phyloP scores from a whole-genome alignment of 495 filamentous ascomycete genomes.

The Neurospora sp. region DNA sequence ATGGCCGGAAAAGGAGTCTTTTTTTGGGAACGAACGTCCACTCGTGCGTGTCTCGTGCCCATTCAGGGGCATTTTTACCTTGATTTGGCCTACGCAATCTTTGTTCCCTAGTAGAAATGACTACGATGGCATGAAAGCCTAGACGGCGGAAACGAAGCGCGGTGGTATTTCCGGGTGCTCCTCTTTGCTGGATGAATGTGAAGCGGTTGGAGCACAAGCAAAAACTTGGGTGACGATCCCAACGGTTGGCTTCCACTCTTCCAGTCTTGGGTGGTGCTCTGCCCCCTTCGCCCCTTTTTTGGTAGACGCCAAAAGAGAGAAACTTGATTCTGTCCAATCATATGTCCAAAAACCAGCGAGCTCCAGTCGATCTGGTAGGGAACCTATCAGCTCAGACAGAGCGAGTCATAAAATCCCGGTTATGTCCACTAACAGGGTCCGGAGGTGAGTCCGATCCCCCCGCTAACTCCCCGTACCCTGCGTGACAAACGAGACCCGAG shows the following conservation, averaged over 20 bases:
- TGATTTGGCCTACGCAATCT: neutral
- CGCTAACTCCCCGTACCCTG: neutral
- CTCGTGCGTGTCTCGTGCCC: neutral
- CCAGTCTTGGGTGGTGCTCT: neutral
- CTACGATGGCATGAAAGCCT: neutral
- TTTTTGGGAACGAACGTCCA: neutral
- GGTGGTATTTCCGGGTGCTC: neutral
- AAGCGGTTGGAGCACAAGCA: neutral
- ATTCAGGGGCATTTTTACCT: neutral
- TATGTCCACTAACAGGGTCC: neutral
- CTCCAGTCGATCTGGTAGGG: neutral
- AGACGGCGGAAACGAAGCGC: neutral
- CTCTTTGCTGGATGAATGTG: neutral
- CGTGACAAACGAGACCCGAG: neutral
- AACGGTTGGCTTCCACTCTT: neutral
- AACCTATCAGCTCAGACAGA: neutral
- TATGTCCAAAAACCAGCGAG: neutral
- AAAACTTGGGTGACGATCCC: neutral
- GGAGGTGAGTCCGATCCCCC: neutral
- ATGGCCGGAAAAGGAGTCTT: neutral
- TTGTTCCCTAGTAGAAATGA: neutral
- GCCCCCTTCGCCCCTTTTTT: neutral
- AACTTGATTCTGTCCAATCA: neutral
- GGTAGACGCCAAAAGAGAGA: neutral
- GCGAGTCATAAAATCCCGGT: neutral